Base-by-base conservation (phyloP, 805 yeast species). In the Barnettozyma sp. region DNA sequence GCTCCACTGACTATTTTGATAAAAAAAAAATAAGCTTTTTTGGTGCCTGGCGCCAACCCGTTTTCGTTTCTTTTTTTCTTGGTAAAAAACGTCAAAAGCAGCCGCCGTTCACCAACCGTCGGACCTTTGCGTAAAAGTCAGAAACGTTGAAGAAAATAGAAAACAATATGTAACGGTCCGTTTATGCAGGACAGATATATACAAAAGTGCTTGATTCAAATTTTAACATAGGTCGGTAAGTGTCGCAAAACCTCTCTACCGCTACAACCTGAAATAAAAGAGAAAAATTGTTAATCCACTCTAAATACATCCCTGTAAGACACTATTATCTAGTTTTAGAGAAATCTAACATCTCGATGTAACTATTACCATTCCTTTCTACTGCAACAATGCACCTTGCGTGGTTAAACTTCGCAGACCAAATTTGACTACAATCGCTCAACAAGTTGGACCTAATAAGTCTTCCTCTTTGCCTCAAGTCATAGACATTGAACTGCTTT, bases 321-420 rank as follows among this genome's bases (percentile, higher is more conserved):
- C n/a, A n/a, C n/a, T n/a, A 18, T 30, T 29, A 45, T 23, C 48
- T 50, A 13, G 45, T 33, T 21, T 33, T 36, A 16, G 83, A 80
- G 60, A 85, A 90, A 55, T 87, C 95, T 33, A 87, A 61, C 20
- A 92, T 78, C 57, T 88, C 97, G 41, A 92, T 77, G 53, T 66
- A 81, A 3, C 96, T 85, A 43, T 69, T 70, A 8, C 73, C 73
- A 26, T 71, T 76, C 37, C 76, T 69, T 55, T 86, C 94, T 8
- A 88, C 92, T 0, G 98, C 97, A 15, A 94, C 90, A 25, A 90
- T 84, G 54, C 97, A 82, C 34, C 87, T 70, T 40, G 82, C 73
- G 45, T 78, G 75, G 52, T 86, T 94, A 50, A 87, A 85, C 49
- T 82, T 73, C 3, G 90, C 96, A 47, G 92, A 95, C 98, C 98